Evolutionary conservation across 2,329 filamentous ascomycete species (phyloP), one percentile per base, ranked within the genome.

Genomic region (Helminthosporium solani): DNA sequence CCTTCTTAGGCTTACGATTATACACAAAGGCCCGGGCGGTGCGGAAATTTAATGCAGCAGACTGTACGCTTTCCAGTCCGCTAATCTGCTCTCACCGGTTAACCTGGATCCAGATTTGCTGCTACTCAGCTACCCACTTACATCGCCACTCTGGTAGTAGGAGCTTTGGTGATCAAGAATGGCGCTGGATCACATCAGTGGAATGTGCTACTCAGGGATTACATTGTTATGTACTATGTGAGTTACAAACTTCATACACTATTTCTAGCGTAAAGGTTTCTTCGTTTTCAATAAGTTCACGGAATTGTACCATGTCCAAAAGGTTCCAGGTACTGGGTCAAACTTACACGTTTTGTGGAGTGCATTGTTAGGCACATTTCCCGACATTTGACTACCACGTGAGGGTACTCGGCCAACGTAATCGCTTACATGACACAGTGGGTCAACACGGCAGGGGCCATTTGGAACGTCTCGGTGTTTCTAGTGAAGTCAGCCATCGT

Each of bases 141-240:
- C 19, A 25, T 38, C 19, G 21, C 35, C 11, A 38, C 35, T 9
- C n/a, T 38, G 11, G 35, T 27, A n/a, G 35, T 38, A 14, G 35
- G 19, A 20, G 19, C 19, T 7, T 14, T 38, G 3, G 19, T 23
- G 7, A 38, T 38, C 35, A 38, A 25, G 21, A n/a, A 38, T 38
- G 35, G 35, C 19, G 35, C 19, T 23, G 35, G 35, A 21, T 20
- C 21, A n/a, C 35, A 38, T 27, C 35, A 38, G 19, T 38, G 35
- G 35, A 25, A 38, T 16, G 19, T 38, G 3, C 6, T 27, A 16
- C 35, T 38, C 35, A 19, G 35, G 7, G 35, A 38, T 19, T 35
- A 35, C 19, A 35, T 35, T 16, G 19, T 16, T 7, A 35, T 35
- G 33, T 35, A 35, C 16, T 35, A 35, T 19, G 33, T 35, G 8